Evolutionary conservation across 345 rosid genomes (phyloP).

Genomic region (Acer negundo): DNA sequence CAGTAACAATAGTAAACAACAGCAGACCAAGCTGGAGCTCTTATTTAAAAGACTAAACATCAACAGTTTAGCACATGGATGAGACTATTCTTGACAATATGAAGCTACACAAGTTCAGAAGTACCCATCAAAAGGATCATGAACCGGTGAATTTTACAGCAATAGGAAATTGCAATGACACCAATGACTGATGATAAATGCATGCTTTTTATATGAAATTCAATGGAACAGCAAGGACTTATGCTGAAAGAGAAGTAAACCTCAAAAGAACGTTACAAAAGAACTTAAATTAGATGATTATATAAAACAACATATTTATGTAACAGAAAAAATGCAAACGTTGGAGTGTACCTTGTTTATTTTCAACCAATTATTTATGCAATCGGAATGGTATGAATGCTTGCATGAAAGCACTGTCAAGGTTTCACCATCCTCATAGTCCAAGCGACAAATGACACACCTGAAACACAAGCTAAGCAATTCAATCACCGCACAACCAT

Average conservation of each 20-base stretch:
- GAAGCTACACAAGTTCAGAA: neutral
- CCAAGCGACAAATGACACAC: slow-evolving; percentile 89
- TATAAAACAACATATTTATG: neutral
- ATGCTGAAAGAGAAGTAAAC: neutral
- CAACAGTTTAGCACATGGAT: neutral
- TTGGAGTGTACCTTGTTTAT: slow-evolving; percentile 72
- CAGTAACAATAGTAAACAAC: neutral
- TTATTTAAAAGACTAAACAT: neutral
- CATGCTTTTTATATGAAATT: neutral
- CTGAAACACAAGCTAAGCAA: slow-evolving; percentile 44
- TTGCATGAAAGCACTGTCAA: slow-evolving; percentile 86
- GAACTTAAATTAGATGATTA: neutral
- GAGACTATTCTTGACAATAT: neutral
- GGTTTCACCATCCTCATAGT: slow-evolving; percentile 83
- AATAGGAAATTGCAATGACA: neutral
- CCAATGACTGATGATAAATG: neutral
- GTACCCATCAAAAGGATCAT: neutral
- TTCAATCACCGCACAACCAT: slow-evolving; percentile 4
- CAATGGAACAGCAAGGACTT: neutral
- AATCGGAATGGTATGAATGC: slow-evolving; percentile 90
- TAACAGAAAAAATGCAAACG: neutral
- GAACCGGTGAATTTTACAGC: neutral
- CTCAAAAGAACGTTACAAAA: neutral
- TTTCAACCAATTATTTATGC: slow-evolving; percentile 93
- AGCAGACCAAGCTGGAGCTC: neutral